Evolutionary conservation across 345 rosid genomes (phyloP).

Genomic region (Theobroma cacao): DNA sequence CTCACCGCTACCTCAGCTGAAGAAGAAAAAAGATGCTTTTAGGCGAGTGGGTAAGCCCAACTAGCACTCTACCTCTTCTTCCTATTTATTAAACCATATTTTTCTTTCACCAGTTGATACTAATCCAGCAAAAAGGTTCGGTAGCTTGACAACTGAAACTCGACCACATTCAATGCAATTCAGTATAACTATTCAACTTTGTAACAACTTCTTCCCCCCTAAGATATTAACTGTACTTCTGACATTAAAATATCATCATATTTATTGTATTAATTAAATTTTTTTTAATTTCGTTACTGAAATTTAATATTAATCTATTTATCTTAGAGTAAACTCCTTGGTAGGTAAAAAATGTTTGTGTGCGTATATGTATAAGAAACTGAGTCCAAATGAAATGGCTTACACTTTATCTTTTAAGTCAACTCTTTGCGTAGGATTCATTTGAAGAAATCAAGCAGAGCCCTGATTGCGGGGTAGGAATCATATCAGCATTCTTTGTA

Average conservation of each 20-base stretch:
- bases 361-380: neutral
- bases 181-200: neutral
- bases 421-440: neutral
- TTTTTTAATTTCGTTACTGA: too few species aligned
- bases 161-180: neutral
- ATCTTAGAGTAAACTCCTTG: too few species aligned
- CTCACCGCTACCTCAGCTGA: neutral
- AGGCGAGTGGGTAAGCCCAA: conserved; percentile 7
- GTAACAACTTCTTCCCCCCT: neutral
- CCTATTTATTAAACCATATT: neutral
- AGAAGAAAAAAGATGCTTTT: neutral
- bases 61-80: neutral
- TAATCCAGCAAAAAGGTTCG: neutral
- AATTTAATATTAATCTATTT: too few species aligned
- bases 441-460: neutral
- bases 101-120: neutral
- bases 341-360: too few species aligned
- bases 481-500: too few species aligned
- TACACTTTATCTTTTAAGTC: neutral
- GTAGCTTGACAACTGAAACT: neutral
- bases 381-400: neutral
- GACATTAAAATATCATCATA: too few species aligned
- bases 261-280: too few species aligned
- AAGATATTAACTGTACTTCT: neutral
- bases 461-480: neutral